Evolutionary conservation across 192 early-diverging fungal genomes (phyloP).

Genomic region (Radiomyces spectabilis): DNA sequence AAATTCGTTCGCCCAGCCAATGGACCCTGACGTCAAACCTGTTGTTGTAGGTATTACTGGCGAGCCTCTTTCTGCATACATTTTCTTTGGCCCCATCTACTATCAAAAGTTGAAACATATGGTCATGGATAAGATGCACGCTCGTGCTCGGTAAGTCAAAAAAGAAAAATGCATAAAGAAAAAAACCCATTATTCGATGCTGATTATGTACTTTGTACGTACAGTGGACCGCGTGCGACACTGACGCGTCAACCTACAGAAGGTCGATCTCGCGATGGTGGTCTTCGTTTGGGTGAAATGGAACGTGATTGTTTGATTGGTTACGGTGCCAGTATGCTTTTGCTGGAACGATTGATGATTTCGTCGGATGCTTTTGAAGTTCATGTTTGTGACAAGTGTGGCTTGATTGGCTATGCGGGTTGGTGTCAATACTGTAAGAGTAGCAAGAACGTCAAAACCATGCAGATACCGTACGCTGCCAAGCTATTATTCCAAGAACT

Average conservation of each 20-base stretch:
- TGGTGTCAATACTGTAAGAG: constrained; percentile 93
- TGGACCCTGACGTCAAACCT: too few species aligned
- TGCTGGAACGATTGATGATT: constrained; percentile 90
- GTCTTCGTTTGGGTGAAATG: constrained; percentile 97
- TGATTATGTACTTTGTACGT: too few species aligned
- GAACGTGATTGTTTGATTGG: constrained; percentile 97
- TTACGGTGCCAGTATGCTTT: constrained; percentile 88
- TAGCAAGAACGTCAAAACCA: constrained; percentile 74
- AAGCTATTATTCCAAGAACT: constrained; percentile 98
- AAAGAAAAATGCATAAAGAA: not conserved
- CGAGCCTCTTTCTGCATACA: constrained; percentile 88
- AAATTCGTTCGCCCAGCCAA: too few species aligned
- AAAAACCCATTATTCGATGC: too few species aligned
- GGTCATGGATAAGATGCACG: constrained; percentile 99
- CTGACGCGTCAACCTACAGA: constrained; percentile 95
- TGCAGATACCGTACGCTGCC: constrained; percentile 96
- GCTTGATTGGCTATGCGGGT: constrained; percentile 79
- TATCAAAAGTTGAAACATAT: constrained; percentile 99
- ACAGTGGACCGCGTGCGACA: constrained; percentile 80
- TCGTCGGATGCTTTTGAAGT: constrained; percentile 92
- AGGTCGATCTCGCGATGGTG: constrained; percentile 94
- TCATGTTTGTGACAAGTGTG: constrained; percentile 85
- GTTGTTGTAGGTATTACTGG: constrained; percentile 77
- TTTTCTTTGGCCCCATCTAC: constrained; percentile 94
- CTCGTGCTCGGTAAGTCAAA: constrained; percentile 57